phyloP scores from a whole-genome alignment of 768 basidiomycete genomes.

The Chalciporus chontae region DNA sequence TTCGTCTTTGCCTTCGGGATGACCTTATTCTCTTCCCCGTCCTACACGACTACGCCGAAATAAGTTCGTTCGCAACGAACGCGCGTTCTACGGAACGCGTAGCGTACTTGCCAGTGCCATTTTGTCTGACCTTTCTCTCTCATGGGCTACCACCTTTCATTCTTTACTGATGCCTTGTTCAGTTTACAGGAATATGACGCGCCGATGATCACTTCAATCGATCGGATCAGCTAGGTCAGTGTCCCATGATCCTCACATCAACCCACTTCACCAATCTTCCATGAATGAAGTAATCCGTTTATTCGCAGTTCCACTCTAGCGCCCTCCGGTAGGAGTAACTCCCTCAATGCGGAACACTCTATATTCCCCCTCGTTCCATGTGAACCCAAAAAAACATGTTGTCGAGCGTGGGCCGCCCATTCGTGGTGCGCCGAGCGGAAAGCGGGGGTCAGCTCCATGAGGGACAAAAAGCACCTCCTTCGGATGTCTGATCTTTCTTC shows the following conservation, averaged over 20 bases:
- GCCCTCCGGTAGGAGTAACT: slow-evolving; percentile 64
- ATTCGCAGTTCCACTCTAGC: slow-evolving; percentile 88
- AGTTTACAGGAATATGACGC: not conserved
- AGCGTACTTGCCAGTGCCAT: slow-evolving; percentile 90
- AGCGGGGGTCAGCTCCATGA: slow-evolving; percentile 72
- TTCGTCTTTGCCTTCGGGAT: slow-evolving; percentile 35
- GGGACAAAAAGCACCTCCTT: slow-evolving; percentile 71
- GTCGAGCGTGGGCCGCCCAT: slow-evolving; percentile 60
- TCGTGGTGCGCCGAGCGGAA: slow-evolving; percentile 65
- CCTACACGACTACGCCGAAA: slow-evolving; percentile 87
- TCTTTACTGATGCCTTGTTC: slow-evolving; percentile 14
- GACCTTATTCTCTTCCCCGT: slow-evolving; percentile 90
- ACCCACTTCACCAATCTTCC: slow-evolving; percentile 7
- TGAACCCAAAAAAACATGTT: slow-evolving; percentile 65
- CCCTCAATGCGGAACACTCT: slow-evolving; percentile 66
- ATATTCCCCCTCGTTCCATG: slow-evolving; percentile 64
- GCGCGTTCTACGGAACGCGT: slow-evolving; percentile 52
- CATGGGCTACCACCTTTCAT: not conserved
- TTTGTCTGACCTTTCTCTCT: slow-evolving; percentile 56
- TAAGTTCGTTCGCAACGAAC: slow-evolving; percentile 77
- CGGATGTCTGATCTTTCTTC: slow-evolving; percentile 83
- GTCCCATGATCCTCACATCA: not conserved
- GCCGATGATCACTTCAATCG: too few species aligned
- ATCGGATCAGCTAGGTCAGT: not conserved
- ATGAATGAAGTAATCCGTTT: slow-evolving; percentile 61